Evolutionary conservation across 2,329 filamentous ascomycete species (phyloP), one percentile per base, ranked within the genome.

Genomic region (Alternaria solani): DNA sequence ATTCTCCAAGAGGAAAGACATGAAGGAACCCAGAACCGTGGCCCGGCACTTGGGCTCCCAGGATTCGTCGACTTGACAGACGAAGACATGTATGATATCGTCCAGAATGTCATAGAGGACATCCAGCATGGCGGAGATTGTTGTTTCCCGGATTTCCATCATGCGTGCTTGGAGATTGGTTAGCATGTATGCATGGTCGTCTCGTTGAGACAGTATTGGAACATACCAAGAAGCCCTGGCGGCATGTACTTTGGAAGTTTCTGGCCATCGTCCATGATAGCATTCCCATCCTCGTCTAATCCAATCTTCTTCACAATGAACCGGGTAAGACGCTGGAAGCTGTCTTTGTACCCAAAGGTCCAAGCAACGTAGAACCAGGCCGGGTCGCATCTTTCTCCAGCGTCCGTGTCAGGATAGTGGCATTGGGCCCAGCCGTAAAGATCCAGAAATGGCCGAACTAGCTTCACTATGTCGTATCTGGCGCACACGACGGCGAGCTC

Each of bases 401-500:
- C 46, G 16, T 39, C 54, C 8, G 44, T 52, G 44, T 63, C 49
- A 11, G 59, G 59, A 42, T 43, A 44, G 46, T 61, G 51, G 6
- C 41, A 42, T 48, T 61, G 34, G 23, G 60, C 55, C 64, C 65
- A 68, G 7, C 42, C 36, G 16, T 68, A 43, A 74, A 60, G 46
- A 20, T 60, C 53, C 20, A 57, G 28, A n/a, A 60, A 60, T 2
- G 57, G 57, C 1, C 59, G 57, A 72, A 82, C 66, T 62, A 72
- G 43, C 57, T 44, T 48, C 9, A 65, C 61, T 7, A 65, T 38
- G 30, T 68, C 68, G 47, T 79, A 79, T 30, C 75, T 75, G 56
- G 77, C 74, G 48, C 71, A 69, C 23, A 76, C 42, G 11, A 73
- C 62, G 0, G 74, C 68, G 9, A 78, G 57, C 16, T 69, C 54